These are phyloP conservation scores for Cichorium intybus DNA, from an alignment of 140 eudicot genomes.

Conservation along the genomic window DNA sequence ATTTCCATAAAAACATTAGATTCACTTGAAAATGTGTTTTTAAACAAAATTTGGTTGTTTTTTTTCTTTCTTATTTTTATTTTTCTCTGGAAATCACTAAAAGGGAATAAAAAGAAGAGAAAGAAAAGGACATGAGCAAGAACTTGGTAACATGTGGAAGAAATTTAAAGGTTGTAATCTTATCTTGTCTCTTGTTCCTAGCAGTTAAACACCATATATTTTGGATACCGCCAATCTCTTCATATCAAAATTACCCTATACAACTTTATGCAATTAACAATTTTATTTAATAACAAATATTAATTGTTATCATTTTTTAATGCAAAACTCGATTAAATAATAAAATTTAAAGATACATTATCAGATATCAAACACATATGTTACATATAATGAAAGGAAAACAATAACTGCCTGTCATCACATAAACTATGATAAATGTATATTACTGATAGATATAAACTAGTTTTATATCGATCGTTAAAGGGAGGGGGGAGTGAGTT, in stretches of 20 bases:
- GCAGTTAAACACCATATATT: neutral
- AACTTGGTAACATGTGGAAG: slow-evolving; percentile 19
- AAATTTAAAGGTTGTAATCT: neutral
- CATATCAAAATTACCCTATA: neutral
- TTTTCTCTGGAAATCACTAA: neutral
- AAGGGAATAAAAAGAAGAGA: neutral
- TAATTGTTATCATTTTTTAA: neutral
- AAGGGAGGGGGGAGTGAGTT: too few species aligned
- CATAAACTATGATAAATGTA: neutral
- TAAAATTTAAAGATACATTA: too few species aligned
- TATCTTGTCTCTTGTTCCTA: slow-evolving; percentile 12
- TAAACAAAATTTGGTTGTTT: neutral
- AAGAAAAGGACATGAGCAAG: neutral
- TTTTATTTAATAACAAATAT: neutral
- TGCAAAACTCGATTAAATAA: neutral
- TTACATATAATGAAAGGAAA: neutral
- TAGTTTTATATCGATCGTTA: neutral
- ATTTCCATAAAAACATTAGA: neutral
- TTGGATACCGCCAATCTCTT: slow-evolving; percentile 8
- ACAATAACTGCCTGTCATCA: too few species aligned
- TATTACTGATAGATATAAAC: neutral
- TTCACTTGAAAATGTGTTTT: neutral
- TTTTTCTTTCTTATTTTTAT: neutral
- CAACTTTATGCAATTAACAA: neutral
- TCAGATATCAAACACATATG: too few species aligned